Base-by-base conservation (phyloP, 208 protist genomes). In the Leishmania aethiopica region DNA sequence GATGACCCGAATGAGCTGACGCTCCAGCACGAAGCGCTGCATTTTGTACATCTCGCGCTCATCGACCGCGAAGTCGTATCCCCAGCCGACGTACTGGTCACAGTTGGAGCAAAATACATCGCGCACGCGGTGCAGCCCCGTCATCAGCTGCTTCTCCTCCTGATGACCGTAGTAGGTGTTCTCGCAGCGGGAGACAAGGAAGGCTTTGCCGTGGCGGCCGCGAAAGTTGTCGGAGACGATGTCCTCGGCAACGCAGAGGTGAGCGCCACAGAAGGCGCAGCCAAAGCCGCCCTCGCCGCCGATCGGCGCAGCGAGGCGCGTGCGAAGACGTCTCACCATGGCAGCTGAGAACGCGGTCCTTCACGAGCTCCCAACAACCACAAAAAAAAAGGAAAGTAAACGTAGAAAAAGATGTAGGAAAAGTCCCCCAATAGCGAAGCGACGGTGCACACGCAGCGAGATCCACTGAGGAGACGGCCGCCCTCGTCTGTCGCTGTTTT, bases 11-110 rank as follows among this genome's bases (percentile, higher is more conserved):
- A 96, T 87, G 17, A 96, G 88, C 55, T 87, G 73, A 22, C 83
- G 88, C 86, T 96, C 90, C 57, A 96, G 77, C 45, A 96, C 93
- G 79, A 94, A 96, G 73, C 93, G 90, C 75, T 92, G 86, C 35
- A 94, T 80, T 75, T 96, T 96, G 80, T 95, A 95, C 70, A 88
- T 84, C 86, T 96, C 91, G 71, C 93, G 92, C 70, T 95, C 91
- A 42, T 90, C 88, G 62, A 91, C 86, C 0, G 93, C 91, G 84
- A 94, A 95, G 82, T 96, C 93, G 83, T 96, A 96, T 35, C 85
- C 92, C 92, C 93, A 96, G 19, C 93, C 93, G 53, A 96, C 67
- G 79, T 95, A 93, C 42, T 87, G 81, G 78, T 96, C 93, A 59
- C 93, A 96, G 76, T 80, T 88, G 32, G 87, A 67, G 75, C 93